Evolutionary conservation across 1,139 yeast genomes (phyloP), one percentile per base, ranked within the genome.

Genomic region (Taiozyma sp.): DNA sequence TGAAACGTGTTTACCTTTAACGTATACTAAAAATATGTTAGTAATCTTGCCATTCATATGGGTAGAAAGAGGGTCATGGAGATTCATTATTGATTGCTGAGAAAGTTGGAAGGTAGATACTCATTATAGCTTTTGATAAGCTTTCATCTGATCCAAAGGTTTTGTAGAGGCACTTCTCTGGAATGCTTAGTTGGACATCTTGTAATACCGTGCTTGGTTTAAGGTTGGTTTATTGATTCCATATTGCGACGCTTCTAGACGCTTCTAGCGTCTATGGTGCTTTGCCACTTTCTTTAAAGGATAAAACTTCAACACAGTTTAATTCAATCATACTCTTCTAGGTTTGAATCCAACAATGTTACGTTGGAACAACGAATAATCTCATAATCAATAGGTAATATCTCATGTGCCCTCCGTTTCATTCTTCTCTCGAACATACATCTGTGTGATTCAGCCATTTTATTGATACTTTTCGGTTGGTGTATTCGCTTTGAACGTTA

Each of bases 1-100:
- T 71, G 98, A 92, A 76, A 93, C 78, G 88, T 93, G 98, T 87
- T 92, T 93, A 81, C 98, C 99, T 87, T 92, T 93, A 81, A 93
- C 98, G 96, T 93, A 93, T 83, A 93, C 96, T 89, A 76, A 55
- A 64, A 57, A 46, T 45, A 32, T 59, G 81, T 78, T 78, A 76
- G 83, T 78, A 76, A 55, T 43, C 36, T 49, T 32, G 7, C 19
- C 16, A 32, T n/a, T 32, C 19, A 10, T 32, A 13, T 14, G 36
- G 8, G 14, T 32, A 6, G 4, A 2, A 2, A 32, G 36, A 32
- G 36, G 19, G 36, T 7, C n/a, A 10, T n/a, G 19, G 14, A n/a
- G 14, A 32, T 19, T 19, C 41, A 38, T 38, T 38, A 13, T 38
- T 19, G 41, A 38, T 38, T 38, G 24, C 12, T 32, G 36, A n/a